Percentiles rank a stretch among this genome's conserved stretches.
phyloP scores from a whole-genome alignment of 345 rosid species.

The Tarenaya hassleriana region DNA sequence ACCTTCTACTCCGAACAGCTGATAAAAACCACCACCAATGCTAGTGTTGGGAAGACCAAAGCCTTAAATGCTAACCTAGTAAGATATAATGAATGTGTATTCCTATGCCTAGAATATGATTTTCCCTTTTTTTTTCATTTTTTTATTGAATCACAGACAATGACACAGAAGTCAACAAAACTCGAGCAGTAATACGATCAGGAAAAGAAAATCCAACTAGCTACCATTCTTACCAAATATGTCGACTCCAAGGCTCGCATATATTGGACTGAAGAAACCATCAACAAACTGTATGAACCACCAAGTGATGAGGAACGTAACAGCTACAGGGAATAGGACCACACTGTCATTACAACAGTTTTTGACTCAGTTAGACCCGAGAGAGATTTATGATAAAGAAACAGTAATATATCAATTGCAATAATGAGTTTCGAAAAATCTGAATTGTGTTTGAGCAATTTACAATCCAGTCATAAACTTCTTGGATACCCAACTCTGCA shows the following conservation, averaged over 20 bases:
- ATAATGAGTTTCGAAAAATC: background rate
- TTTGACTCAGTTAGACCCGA: constrained; percentile 5
- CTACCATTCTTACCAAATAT: constrained; percentile 56
- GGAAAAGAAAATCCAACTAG: background rate
- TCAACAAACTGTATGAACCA: constrained; percentile 84
- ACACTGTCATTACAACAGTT: constrained; percentile 50
- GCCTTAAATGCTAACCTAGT: background rate
- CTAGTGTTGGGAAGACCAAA: background rate
- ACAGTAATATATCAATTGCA: background rate
- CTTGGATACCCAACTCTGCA: constrained; percentile 88
- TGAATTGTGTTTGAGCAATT: constrained; percentile 8
- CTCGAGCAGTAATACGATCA: background rate
- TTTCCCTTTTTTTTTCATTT: background rate
- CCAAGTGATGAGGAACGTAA: constrained; percentile 76
- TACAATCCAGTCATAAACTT: constrained; percentile 96
- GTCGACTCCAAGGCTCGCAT: constrained; percentile 65
- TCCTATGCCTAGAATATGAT: background rate
- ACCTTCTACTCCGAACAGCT: no score
- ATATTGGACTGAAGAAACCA: constrained; percentile 80
- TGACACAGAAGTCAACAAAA: background rate
- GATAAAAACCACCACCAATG: constrained; percentile 3
- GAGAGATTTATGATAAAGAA: background rate
- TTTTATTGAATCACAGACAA: background rate
- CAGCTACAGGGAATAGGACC: constrained; percentile 81
- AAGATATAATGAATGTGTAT: background rate